Evolutionary conservation across 2,329 filamentous ascomycete genomes (phyloP), one percentile per base, ranked within the genome.

Genomic region (Lachnum nothofagi): DNA sequence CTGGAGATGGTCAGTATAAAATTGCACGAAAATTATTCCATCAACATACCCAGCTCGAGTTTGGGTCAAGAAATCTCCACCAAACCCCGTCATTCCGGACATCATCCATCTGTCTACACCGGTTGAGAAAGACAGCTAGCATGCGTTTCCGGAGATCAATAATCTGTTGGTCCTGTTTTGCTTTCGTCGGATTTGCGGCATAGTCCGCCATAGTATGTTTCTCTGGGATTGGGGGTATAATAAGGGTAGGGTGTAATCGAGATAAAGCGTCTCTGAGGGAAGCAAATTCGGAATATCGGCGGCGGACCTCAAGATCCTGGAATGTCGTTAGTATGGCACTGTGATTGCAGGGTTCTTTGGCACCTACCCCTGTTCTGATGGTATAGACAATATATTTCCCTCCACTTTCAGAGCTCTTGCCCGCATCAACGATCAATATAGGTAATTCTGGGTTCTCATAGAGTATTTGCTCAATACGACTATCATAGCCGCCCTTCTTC

Each of bases 141-240:
- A 98, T 98, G 61, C 93, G 87, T 73, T 97, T 97, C 51, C 93
- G 82, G 57, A 97, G 73, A 65, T 98, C 93, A 56, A 98, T 98
- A 39, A 97, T 98, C 52, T 91, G 88, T 49, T 90, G 85, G 66
- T 98, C 94, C 68, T 98, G 91, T 68, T 96, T 98, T 16, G 94
- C 94, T 63, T 91, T 96, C 31, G 93, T 98, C 1, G 94, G 93
- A 62, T 95, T 97, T 23, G 94, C 91, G 14, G 93, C 93, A 65
- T 98, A 98, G 68, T 98, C 93, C 53, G 91, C 91, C 86, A 98
- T 95, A 39, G 90, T 93, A 68, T 98, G 93, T 70, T 98, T 98
- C 71, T 98, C 94, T 19, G 93, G 93, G 62, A 98, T 98, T 3
- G 93, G 93, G 6, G 93, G 94, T 44, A 98, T 87, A 61, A 98